Evolutionary conservation across 2,329 filamentous ascomycete genomes (phyloP).

Genomic region (Chaetomium olivaceum): DNA sequence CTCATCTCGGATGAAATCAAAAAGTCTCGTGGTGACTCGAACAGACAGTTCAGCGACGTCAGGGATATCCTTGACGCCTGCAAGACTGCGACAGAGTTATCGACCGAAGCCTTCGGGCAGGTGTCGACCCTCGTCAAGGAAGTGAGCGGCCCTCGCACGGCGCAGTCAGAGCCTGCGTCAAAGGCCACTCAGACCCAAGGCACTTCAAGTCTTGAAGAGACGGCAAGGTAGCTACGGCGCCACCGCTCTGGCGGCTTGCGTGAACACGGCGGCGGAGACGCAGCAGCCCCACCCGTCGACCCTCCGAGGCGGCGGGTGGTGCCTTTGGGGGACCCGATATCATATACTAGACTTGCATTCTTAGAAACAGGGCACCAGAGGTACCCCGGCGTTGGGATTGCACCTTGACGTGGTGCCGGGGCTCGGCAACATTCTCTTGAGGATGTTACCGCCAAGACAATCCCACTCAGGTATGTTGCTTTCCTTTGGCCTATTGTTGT

Average conservation of each 20-base stretch:
- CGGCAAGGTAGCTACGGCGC: too few species aligned
- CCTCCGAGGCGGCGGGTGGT: neutral
- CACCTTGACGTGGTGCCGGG: neutral
- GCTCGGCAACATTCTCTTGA: neutral
- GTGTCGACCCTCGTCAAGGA: too few species aligned
- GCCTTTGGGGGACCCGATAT: neutral
- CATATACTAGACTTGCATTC: neutral
- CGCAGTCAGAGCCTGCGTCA: too few species aligned
- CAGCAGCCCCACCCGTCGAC: neutral
- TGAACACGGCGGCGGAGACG: neutral
- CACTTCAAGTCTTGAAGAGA: too few species aligned
- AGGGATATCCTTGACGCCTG: neutral
- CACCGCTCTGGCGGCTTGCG: neutral
- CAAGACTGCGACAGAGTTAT: too few species aligned
- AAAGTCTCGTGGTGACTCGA: neutral
- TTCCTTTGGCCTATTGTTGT: neutral
- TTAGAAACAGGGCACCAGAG: neutral
- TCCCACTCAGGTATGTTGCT: neutral
- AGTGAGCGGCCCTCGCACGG: too few species aligned
- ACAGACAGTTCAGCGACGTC: neutral
- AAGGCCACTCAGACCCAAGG: too few species aligned
- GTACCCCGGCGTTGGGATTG: neutral
- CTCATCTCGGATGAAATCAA: neutral
- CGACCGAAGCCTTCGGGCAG: too few species aligned
- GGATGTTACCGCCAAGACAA: neutral